Evolutionary conservation across 371 early-diverging fungal genomes (phyloP), one percentile per base, ranked within the genome.

Genomic region (Saksenaea oblongispora): DNA sequence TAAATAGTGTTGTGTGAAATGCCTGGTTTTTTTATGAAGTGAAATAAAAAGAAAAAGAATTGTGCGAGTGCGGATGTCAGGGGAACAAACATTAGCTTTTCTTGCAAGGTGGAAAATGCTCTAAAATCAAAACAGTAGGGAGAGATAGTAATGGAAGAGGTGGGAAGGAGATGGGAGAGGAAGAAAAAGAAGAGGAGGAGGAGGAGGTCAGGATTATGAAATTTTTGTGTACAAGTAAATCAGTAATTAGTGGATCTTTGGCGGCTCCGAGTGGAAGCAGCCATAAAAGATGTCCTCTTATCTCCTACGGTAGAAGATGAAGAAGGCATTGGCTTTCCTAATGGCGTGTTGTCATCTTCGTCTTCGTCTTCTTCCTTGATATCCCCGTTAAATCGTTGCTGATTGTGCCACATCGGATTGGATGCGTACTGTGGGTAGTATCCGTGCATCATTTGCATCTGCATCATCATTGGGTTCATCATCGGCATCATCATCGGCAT

Each of bases 341-440:
- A 53, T 31, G 67, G 67, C 37, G 59, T 69, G 55, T 79, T 74
- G 62, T 79, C 79, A 35, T 75, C 76, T 4, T 74, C 75, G 27
- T 76, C 74, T 8, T 70, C 72, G 8, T 73, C 70, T 18, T 62
- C 59, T 62, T 35, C 59, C 69, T 41, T 41, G 42, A 41, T 41
- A 41, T 17, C 42, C 5, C 42, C 42, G 17, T 41, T 41, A 14
- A 41, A 41, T 14, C 42, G 42, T 17, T 41, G 42, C 18, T 41
- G 42, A 14, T 17, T 41, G 56, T 66, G 60, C 36, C 56, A 41
- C 71, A 67, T 73, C 10, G 61, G 70, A 65, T 66, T 69, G n/a
- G 64, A 71, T 11, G 73, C 67, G 41, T 70, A 67, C 74, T 73
- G 71, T 71, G 72, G 71, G 58, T 67, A 54, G 58, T 66, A 59